Base-by-base conservation (phyloP, 2,329 filamentous ascomycete species). In the Colletotrichum horii region DNA sequence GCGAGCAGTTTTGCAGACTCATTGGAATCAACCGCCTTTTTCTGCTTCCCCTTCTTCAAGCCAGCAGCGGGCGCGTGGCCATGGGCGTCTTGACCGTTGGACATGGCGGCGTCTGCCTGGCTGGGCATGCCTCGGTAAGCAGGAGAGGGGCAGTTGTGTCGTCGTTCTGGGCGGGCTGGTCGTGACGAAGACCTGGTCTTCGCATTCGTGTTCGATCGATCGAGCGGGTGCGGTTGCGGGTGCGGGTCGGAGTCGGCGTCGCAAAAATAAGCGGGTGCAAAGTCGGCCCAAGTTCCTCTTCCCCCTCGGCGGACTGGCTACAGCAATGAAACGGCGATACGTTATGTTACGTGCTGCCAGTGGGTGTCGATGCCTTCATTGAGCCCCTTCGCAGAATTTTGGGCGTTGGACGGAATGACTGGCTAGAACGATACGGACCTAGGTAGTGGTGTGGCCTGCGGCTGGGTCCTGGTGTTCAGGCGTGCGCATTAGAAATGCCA, bases 1-100 rank as follows among this genome's bases (percentile, higher is more conserved):
- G 96, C 94, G 67, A 99, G 91, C 78, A 98, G 91, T 85, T 98
- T 97, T 77, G 95, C 95, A 62, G 96, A 96, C 85, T 98, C 97
- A 80, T 92, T 95, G 24, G 95, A 94, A 83, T 98, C 96, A 78
- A 95, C 87, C 64, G 91, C 88, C 87, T 97, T 98, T 87, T 97
- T 98, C 79, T 90, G 92, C 87, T 97, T 98, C 71, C 89, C 91
- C 86, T 97, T 97, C 87, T 96, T 97, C 72, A 88, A 86, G 72
- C 91, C 86, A 65, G 87, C 85, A 62, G 90, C 78, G 30, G 81
- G 80, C 71, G 82, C 79, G 70, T 86, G 83, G 64, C 77, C 75
- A 79, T 86, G 84, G 61, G 81, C 82, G 80, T 86, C 84, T 78
- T 87, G 83, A 78, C 84, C 84, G 81, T 88, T 87, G 75, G 83